These are phyloP conservation scores for Tilletiopsis washingtonensis DNA, from an alignment of 1,284 basidiomycete genomes.

Conservation along the genomic window DNA sequence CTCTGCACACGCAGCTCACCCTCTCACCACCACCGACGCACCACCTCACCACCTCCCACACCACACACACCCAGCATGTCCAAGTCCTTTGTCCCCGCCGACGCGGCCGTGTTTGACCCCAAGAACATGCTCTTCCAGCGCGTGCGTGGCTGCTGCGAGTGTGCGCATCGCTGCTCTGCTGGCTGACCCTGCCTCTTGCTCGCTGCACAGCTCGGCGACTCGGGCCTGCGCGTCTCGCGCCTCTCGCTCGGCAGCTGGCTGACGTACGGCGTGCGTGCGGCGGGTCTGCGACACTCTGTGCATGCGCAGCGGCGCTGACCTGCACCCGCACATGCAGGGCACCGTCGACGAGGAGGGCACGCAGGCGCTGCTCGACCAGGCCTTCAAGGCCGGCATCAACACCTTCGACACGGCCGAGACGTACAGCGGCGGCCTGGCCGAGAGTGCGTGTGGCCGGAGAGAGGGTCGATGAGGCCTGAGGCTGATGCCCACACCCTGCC, in stretches of 20 bases:
- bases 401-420: conserved; percentile 62
- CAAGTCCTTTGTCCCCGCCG: too few relatives aligned
- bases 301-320: neutral
- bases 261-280: conserved; percentile 13
- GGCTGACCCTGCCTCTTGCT: too few relatives aligned
- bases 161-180: too few relatives aligned
- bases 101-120: too few relatives aligned
- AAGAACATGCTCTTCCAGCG: conserved; percentile 36
- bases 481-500: neutral
- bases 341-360: conserved; percentile 21
- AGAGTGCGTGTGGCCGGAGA: neutral
- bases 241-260: conserved; percentile 30
- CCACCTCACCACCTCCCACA: too few relatives aligned
- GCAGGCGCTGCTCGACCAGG: conserved; percentile 18
- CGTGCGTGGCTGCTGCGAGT: too few relatives aligned
- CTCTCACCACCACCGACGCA: too few relatives aligned
- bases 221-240: conserved; percentile 27
- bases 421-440: conserved; percentile 49
- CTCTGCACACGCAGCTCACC: too few relatives aligned
- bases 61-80: too few relatives aligned
- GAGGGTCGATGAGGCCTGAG: neutral
- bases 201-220: too few relatives aligned
- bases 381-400: conserved; percentile 54
- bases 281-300: neutral
- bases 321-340: too few relatives aligned